A percentile compares a stretch with the other conserved stretches of the same genome.
Conservation (phyloP, 495 filamentous ascomycete genomes). For the Penicillium coprophilum region DNA sequence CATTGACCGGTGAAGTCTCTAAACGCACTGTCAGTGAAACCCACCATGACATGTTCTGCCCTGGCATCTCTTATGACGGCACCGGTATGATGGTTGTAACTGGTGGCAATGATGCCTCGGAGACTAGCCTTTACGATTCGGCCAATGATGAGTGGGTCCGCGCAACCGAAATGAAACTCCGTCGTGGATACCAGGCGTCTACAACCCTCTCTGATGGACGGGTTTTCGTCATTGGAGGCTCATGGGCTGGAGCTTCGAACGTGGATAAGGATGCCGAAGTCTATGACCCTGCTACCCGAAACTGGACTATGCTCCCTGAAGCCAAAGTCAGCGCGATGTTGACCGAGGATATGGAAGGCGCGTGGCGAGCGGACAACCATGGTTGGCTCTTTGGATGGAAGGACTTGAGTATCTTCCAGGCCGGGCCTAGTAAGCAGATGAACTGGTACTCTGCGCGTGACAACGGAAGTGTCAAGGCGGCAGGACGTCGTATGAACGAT, state of each 20-base stretch:
- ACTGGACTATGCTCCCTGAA: constrained; percentile 40
- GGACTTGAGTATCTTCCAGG: constrained; percentile 52
- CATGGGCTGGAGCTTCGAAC: constrained; percentile 47
- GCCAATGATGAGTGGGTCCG: constrained; percentile 27
- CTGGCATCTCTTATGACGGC: constrained; percentile 53
- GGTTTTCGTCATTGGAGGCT: constrained; percentile 61
- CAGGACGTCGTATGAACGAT: constrained; percentile 39
- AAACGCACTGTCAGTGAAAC: constrained; percentile 45
- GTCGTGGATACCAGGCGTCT: constrained; percentile 58
- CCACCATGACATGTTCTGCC: constrained; percentile 63
- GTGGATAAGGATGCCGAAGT: constrained; percentile 54
- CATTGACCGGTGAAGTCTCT: constrained; percentile 29
- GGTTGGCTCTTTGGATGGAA: constrained; percentile 63
- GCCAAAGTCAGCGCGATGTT: constrained; percentile 47
- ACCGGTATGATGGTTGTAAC: constrained; percentile 54
- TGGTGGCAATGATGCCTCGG: constrained; percentile 46
- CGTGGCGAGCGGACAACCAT: constrained; percentile 32
- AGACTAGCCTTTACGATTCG: constrained; percentile 50
- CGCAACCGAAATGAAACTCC: constrained; percentile 43
- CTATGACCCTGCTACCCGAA: constrained; percentile 41
- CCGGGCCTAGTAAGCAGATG: constrained; percentile 45
- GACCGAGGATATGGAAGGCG: constrained; percentile 44
- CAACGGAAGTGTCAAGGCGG: constrained; percentile 36
- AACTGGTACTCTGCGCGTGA: constrained; percentile 51
- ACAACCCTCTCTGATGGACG: constrained; percentile 53